Base-by-base conservation (phyloP, 129 eudicot genomes). In the Artemisia tridentata region DNA sequence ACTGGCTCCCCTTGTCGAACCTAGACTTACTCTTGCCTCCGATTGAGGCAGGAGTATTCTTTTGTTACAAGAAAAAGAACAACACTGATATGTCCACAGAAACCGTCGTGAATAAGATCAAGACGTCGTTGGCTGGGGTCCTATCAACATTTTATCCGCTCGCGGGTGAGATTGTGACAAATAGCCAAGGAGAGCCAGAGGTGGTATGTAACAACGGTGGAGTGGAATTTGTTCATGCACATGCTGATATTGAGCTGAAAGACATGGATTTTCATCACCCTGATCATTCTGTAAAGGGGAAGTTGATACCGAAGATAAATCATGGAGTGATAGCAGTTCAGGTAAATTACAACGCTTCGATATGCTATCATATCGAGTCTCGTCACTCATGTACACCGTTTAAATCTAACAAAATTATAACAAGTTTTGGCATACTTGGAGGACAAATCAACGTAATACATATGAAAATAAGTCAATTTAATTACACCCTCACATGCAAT, bases 11-110 rank as follows among this genome's bases (percentile, higher is more conserved):
- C 5, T 41, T 84, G 72, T 82, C 91, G 3, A 88, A 88, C 63
- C 79, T 88, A 1, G 96, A 88, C 65, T 31, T 85, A 14, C 84
- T 88, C 16, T 78, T 85, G 13, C 91, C 96, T 1, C 85, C 86
- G 1, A 63, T 78, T 18, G 78, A 81, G 63, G 69, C 79, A 6
- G 80, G 84, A 6, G 67, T 85, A 14, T 85, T 80, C 83, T 79
- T 88, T 4, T 83, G 88, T 67, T 88, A 85, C 80, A 67, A 65
- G 48, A 60, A 73, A 17, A 71, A 71, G 54, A 20, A 69, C 49
- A 29, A 50, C 61, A n/a, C 18, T 2, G 63, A 41, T 18, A 7
- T 49, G 59, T 63, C 46, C 8, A 13, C 79, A 59, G 67, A 75
- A 16, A 72, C 49, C 18, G 57, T 59, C 75, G 82, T 81, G 69